Percentiles rank a stretch among this genome's conserved stretches.
Evolutionary conservation across 225 moss, liverwort and hornwort genomes (phyloP).

Genomic region (Rhytidiadelphus loreus): DNA sequence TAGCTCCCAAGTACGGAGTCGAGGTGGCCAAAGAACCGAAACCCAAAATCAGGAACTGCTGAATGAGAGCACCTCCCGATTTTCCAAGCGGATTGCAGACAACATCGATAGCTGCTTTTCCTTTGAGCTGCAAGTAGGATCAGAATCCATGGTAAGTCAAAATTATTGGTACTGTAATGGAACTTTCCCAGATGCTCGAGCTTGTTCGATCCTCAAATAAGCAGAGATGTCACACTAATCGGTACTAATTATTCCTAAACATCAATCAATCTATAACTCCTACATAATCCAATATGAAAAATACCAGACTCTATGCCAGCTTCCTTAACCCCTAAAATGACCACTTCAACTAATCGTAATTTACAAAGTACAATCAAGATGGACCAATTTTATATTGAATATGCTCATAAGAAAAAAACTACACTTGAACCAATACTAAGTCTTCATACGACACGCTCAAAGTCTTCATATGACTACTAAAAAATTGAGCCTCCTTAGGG

Average conservation of each 20-base stretch:
- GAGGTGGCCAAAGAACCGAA: constrained; percentile 93
- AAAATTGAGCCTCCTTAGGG: not conserved
- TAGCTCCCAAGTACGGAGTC: constrained; percentile 86
- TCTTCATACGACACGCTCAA: not conserved
- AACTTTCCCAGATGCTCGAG: not conserved
- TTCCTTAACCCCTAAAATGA: not conserved
- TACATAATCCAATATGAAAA: not conserved
- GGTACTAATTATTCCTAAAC: not conserved
- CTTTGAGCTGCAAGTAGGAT: constrained; percentile 63
- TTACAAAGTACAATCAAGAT: not conserved
- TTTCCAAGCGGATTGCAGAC: constrained; percentile 99
- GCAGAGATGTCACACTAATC: not conserved
- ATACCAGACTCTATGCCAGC: not conserved
- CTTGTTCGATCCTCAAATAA: not conserved
- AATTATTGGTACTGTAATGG: not conserved
- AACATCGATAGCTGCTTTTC: constrained; percentile 97
- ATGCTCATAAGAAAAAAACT: not conserved
- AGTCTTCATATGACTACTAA: not conserved
- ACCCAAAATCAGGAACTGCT: constrained; percentile 91
- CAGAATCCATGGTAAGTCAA: not conserved
- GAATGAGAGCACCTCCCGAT: constrained; percentile 98
- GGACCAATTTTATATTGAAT: not conserved
- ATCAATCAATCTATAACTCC: not conserved
- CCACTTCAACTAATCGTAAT: not conserved
- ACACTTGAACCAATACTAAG: not conserved